These are phyloP conservation scores for Haplosporangium sp. DNA, from an alignment of 371 early-diverging fungal genomes.

Conservation along the genomic window DNA sequence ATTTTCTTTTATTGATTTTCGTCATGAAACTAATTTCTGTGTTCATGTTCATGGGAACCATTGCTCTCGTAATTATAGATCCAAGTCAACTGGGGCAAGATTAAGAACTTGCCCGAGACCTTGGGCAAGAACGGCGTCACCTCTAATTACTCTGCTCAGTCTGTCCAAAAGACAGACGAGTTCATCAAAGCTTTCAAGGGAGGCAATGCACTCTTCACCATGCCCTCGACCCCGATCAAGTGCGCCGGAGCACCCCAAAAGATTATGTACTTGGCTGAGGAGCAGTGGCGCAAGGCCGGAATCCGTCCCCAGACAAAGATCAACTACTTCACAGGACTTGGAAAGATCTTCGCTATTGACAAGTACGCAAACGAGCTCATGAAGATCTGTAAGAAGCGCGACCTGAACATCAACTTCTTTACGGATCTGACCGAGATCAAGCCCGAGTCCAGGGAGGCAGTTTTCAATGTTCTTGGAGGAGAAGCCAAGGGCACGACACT, in stretches of 20 bases:
- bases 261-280: slow-evolving; percentile 91
- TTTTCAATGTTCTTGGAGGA: slow-evolving; percentile 73
- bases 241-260: slow-evolving; percentile 95
- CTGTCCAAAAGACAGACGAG: slow-evolving; percentile 81
- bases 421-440: slow-evolving; percentile 80
- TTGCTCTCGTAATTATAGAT: slow-evolving; percentile 54
- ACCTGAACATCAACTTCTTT: slow-evolving; percentile 75
- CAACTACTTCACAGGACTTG: slow-evolving; percentile 79
- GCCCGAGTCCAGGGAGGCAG: slow-evolving; percentile 72
- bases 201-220: slow-evolving; percentile 91
- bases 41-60: not conserved
- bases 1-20: not conserved
- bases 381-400: slow-evolving; percentile 75
- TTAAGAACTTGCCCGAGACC: slow-evolving; percentile 80
- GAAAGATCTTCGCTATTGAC: slow-evolving; percentile 90
- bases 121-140: slow-evolving; percentile 87
- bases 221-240: slow-evolving; percentile 90
- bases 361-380: slow-evolving; percentile 83
- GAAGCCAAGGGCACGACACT: slow-evolving; percentile 65
- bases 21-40: not conserved
- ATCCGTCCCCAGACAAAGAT: slow-evolving; percentile 78
- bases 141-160: slow-evolving; percentile 82
- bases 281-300: slow-evolving; percentile 76
- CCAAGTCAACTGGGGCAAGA: slow-evolving; percentile 80
- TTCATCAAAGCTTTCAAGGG: slow-evolving; percentile 80